Conservation (phyloP, 140 eudicot genomes). For the Bidens hawaiensis region DNA sequence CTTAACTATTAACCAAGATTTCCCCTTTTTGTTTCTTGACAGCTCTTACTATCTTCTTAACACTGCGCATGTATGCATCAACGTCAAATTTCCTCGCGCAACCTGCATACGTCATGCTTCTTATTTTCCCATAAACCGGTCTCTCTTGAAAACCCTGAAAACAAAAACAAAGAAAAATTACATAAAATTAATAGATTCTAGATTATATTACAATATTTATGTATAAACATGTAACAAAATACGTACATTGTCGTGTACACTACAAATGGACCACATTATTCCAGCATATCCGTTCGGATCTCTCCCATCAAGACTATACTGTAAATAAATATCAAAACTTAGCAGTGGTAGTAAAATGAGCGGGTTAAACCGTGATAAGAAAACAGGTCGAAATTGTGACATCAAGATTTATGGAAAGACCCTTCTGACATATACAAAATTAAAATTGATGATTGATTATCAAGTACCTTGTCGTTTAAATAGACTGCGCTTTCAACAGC, state of each 20-base stretch:
- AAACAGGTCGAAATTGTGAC: slow-evolving; percentile 5
- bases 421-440: not conserved
- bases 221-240: not conserved
- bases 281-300: slow-evolving; percentile 99
- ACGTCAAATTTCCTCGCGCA: slow-evolving; percentile 92
- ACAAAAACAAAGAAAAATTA: slow-evolving; percentile 5
- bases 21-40: slow-evolving; percentile 69
- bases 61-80: slow-evolving; percentile 70
- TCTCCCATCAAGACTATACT: slow-evolving; percentile 92
- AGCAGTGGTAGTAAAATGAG: slow-evolving; percentile 1
- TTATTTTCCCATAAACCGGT: slow-evolving; percentile 79
- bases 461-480: slow-evolving; percentile 81
- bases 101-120: slow-evolving; percentile 91
- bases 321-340: slow-evolving; percentile 19
- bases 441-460: not conserved
- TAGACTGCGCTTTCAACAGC: slow-evolving; percentile 77
- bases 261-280: slow-evolving; percentile 99
- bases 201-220: not conserved
- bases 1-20: slow-evolving; percentile 36
- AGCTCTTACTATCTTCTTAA: slow-evolving; percentile 70
- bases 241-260: slow-evolving; percentile 88
- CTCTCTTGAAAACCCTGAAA: slow-evolving; percentile 95
- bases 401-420: not conserved
- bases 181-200: slow-evolving; percentile 8
- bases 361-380: not conserved